Evolutionary conservation across 768 basidiomycete genomes (phyloP), one percentile per base, ranked within the genome.

Genomic region (Roridomyces roridus): DNA sequence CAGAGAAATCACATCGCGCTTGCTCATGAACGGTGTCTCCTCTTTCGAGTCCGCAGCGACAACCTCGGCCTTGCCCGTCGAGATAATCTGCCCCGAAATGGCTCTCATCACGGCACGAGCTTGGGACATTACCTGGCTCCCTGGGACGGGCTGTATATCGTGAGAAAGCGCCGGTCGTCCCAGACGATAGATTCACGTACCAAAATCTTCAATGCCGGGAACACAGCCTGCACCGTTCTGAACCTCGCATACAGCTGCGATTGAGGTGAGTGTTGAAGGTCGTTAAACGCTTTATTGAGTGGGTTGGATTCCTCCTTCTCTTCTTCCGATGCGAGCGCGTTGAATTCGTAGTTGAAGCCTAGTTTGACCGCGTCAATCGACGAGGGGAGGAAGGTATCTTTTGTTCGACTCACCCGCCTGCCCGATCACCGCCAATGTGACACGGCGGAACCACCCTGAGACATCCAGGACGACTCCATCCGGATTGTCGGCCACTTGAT

Each of bases 351-450:
- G 40, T 41, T 41, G 40, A 41, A 41, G 18, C 40, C 40, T 41
- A 21, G 18, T 18, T 21, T 10, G 15, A 47, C 5, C 6, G 28
- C 24, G 6, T 54, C 21, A 17, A 35, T 24, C 35, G 20, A 34
- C 50, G 34, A 29, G 20, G 6, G 29, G 12, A 21, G 28, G 9
- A 31, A 31, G 29, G 24, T 10, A 14, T 20, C 11, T 20, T 51
- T 18, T 10, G 40, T 20, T 41, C 6, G 25, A 18, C 60, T 2
- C 25, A 75, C 76, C 76, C 28, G 78, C 66, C 23, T 74, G 68
- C 11, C 78, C 78, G 20, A 79, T 79, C 29, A 79, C 67, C 37
- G 79, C 77, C 9, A 79, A 65, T 0, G 77, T 77, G 53, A 66
- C 65, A 53, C 63, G 69, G 51, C 59, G 67, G 17, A 78, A 50